Conservation (phyloP, 345 rosid species). For the Moricandia arvensis region DNA sequence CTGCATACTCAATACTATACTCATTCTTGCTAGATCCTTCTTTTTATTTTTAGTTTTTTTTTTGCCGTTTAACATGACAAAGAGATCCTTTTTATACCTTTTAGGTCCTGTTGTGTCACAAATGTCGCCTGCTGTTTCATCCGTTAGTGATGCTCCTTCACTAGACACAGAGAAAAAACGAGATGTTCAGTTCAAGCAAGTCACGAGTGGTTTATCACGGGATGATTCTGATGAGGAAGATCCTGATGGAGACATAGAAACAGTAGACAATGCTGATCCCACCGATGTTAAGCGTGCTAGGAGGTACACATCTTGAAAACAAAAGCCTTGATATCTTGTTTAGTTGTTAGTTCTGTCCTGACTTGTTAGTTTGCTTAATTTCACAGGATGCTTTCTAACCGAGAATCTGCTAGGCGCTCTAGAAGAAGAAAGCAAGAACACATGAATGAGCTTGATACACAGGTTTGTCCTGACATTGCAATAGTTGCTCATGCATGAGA, state of each 20-base stretch:
- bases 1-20: neutral
- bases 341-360: neutral
- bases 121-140: slow-evolving; percentile 14
- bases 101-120: neutral
- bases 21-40: neutral
- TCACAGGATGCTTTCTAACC: slow-evolving; percentile 80
- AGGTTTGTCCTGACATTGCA: slow-evolving; percentile 45
- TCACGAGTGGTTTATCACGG: slow-evolving; percentile 69
- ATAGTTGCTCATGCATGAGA: neutral
- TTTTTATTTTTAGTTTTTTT: neutral
- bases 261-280: slow-evolving; percentile 48
- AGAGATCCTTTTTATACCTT: neutral
- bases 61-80: neutral
- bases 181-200: slow-evolving; percentile 8
- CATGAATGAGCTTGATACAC: slow-evolving; percentile 66
- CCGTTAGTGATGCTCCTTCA: slow-evolving; percentile 13
- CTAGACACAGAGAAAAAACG: slow-evolving; percentile 26
- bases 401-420: slow-evolving; percentile 92
- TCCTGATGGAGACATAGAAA: slow-evolving; percentile 69
- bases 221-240: slow-evolving; percentile 84
- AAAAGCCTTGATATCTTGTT: neutral
- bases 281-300: slow-evolving; percentile 54
- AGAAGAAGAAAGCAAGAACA: slow-evolving; percentile 80
- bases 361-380: neutral
- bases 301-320: slow-evolving; percentile 40